phyloP scores from a whole-genome alignment of 2,329 filamentous ascomycete species.

The Aspergillus texensis region DNA sequence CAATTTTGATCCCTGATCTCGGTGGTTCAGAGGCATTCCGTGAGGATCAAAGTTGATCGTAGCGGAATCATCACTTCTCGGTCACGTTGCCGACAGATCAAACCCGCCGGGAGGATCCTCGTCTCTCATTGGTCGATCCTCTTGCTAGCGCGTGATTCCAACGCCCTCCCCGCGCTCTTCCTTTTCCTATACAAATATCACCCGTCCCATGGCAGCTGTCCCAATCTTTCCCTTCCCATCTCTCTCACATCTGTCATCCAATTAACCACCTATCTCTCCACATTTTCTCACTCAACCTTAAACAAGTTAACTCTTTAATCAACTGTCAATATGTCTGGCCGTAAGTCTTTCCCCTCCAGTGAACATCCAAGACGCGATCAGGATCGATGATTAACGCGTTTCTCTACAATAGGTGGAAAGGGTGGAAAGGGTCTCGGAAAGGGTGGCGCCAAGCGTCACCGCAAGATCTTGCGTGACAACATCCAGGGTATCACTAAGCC shows the following conservation, averaged over 20 bases:
- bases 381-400: conserved; percentile 49
- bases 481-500: conserved; percentile 99
- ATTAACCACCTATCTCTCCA: conserved; percentile 26
- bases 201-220: conserved; percentile 30
- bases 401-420: conserved; percentile 71
- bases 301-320: conserved; percentile 31
- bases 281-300: conserved; percentile 30
- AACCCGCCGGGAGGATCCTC: conserved; percentile 30
- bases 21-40: conserved; percentile 21
- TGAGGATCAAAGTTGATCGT: conserved; percentile 29
- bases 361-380: neutral
- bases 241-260: conserved; percentile 27
- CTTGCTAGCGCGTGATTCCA: conserved; percentile 42
- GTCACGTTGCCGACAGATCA: conserved; percentile 34
- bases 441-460: conserved; percentile 97
- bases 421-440: conserved; percentile 98
- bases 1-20: conserved; percentile 19
- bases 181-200: conserved; percentile 45
- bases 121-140: conserved; percentile 40
- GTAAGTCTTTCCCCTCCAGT: conserved; percentile 46
- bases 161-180: conserved; percentile 28
- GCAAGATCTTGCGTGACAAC: conserved; percentile 99
- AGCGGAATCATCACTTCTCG: conserved; percentile 29
- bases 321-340: conserved; percentile 60
- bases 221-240: conserved; percentile 27